These are phyloP conservation scores for Diplodia seriata DNA, from an alignment of 2,329 filamentous ascomycete genomes.

Conservation along the genomic window DNA sequence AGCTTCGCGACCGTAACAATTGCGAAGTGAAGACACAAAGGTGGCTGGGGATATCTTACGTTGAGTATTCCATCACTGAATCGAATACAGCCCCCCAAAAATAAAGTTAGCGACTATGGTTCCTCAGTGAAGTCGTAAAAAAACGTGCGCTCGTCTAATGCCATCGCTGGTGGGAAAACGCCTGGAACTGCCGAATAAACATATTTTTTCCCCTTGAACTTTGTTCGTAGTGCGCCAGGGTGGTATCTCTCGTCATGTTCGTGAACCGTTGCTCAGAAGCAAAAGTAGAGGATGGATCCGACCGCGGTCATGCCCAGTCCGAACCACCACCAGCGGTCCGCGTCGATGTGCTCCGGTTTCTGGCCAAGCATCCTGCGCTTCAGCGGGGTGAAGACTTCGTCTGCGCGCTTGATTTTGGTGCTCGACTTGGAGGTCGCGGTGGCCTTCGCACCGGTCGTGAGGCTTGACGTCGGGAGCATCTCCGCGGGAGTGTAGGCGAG, in stretches of 20 bases:
- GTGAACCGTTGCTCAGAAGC: constrained; percentile 41
- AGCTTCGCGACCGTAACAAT: neutral
- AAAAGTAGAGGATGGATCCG: constrained; percentile 57
- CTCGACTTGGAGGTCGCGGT: constrained; percentile 48
- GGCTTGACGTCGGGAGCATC: constrained; percentile 72
- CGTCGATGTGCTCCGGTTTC: constrained; percentile 47
- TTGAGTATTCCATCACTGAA: neutral
- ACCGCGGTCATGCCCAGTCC: constrained; percentile 56
- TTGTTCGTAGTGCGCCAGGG: neutral
- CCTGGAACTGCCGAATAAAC: neutral
- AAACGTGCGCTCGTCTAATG: constrained; percentile 19
- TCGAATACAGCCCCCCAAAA: neutral
- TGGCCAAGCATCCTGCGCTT: constrained; percentile 49
- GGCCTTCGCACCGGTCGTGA: constrained; percentile 52
- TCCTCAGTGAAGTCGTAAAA: neutral
- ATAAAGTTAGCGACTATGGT: neutral
- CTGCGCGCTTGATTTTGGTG: constrained; percentile 42
- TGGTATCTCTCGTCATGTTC: constrained; percentile 24
- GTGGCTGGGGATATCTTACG: constrained; percentile 10
- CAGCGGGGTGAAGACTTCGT: constrained; percentile 47
- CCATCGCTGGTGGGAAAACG: constrained; percentile 1
- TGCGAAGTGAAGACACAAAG: neutral
- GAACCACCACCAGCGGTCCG: constrained; percentile 59
- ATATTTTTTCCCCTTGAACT: neutral
- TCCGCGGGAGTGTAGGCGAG: constrained; percentile 67